Conservation (phyloP, 495 filamentous ascomycete species). For the Astrocystis sublimbata region DNA sequence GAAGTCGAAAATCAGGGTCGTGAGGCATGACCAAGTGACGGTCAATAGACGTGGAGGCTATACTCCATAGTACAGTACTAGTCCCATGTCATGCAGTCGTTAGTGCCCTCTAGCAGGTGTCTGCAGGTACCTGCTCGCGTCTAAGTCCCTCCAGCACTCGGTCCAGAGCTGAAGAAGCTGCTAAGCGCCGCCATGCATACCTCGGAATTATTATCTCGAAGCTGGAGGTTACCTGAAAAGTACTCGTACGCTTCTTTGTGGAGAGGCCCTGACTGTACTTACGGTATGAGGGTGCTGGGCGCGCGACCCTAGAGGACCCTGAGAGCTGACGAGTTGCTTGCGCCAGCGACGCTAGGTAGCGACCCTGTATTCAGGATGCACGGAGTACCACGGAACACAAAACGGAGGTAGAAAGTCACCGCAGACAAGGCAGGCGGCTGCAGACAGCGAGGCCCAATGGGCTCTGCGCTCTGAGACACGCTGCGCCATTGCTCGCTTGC, state of each 20-base stretch:
- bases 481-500: background rate
- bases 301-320: slow-evolving; percentile 9
- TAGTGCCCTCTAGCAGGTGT: background rate
- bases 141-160: background rate
- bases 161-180: slow-evolving; percentile 3
- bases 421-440: slow-evolving; percentile 8
- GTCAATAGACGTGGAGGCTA: background rate
- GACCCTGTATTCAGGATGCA: background rate
- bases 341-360: background rate
- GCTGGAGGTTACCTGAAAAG: no score
- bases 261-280: no score
- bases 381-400: background rate
- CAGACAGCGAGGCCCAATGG: slow-evolving; percentile 2
- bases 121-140: background rate
- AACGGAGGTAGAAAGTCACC: background rate
- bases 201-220: no score
- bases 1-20: background rate
- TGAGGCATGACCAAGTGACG: background rate
- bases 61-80: background rate
- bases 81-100: background rate
- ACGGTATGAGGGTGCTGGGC: slow-evolving; percentile 9
- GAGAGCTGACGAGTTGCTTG: background rate
- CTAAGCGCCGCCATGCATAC: no score
- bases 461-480: background rate
- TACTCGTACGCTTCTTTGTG: no score